phyloP scores from a whole-genome alignment of 2,329 filamentous ascomycete species.

The Diplodia intermedia region DNA sequence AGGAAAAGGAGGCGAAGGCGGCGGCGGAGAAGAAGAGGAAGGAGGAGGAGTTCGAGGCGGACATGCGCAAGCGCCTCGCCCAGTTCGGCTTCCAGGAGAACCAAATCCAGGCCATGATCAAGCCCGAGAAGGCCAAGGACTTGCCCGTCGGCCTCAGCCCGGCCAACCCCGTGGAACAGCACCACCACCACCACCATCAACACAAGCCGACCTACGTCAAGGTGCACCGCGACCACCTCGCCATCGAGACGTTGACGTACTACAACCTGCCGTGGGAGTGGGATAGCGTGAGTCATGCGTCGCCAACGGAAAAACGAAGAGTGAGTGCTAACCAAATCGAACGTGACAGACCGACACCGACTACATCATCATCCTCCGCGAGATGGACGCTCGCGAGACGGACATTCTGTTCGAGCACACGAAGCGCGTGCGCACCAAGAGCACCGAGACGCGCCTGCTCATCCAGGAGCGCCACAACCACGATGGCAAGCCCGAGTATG shows the following conservation, averaged over 20 bases:
- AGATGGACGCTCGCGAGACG: slow-evolving; percentile 57
- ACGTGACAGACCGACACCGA: slow-evolving; percentile 49
- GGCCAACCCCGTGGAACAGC: slow-evolving; percentile 34
- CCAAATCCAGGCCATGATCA: slow-evolving; percentile 57
- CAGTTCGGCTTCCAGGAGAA: slow-evolving; percentile 56
- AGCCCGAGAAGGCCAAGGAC: slow-evolving; percentile 54
- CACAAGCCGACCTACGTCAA: slow-evolving; percentile 55
- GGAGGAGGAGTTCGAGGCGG: slow-evolving; percentile 53
- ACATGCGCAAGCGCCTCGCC: slow-evolving; percentile 54
- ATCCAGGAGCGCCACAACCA: slow-evolving; percentile 51
- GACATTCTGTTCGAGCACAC: slow-evolving; percentile 60
- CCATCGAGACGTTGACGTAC: slow-evolving; percentile 56
- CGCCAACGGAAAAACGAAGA: neutral
- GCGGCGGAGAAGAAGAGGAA: slow-evolving; percentile 50
- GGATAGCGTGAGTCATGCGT: slow-evolving; percentile 51
- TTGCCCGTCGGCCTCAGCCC: slow-evolving; percentile 42
- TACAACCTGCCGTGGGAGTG: slow-evolving; percentile 58
- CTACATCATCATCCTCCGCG: slow-evolving; percentile 58
- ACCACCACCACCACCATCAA: slow-evolving; percentile 29
- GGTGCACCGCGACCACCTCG: slow-evolving; percentile 54
- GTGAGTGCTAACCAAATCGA: neutral
- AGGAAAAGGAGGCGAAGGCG: slow-evolving; percentile 51
- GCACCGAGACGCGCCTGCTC: slow-evolving; percentile 44
- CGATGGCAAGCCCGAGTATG: slow-evolving; percentile 52
- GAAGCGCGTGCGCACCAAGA: slow-evolving; percentile 50